These are phyloP conservation scores for Hemisphaericaspora nanyangensis DNA, from an alignment of 805 yeast species.

Conservation along the genomic window DNA sequence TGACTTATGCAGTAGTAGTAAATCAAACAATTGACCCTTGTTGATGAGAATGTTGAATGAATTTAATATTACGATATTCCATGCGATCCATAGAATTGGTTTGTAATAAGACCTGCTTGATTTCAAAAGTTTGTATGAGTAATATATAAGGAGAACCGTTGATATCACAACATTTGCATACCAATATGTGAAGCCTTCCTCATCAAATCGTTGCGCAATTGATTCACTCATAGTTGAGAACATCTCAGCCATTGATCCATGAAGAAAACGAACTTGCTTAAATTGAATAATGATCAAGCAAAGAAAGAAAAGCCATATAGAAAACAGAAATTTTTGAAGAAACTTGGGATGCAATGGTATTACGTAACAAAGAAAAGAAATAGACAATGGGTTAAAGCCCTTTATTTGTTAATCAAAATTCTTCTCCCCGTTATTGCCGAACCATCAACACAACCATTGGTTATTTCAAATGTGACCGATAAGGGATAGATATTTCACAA, in stretches of 20 bases:
- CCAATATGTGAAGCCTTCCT: not conserved
- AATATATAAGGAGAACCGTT: not conserved
- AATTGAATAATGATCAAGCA: too few relatives aligned
- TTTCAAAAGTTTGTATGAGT: not conserved
- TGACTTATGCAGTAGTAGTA: not conserved
- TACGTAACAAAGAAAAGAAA: too few relatives aligned
- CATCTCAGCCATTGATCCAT: conserved; percentile 3
- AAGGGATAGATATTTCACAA: too few relatives aligned
- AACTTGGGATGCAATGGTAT: too few relatives aligned
- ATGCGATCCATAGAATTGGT: not conserved
- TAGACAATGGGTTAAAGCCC: too few relatives aligned
- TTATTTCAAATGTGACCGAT: too few relatives aligned
- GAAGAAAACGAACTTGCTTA: too few relatives aligned
- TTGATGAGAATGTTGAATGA: not conserved
- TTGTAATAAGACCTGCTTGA: not conserved
- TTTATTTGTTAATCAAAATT: too few relatives aligned
- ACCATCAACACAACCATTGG: too few relatives aligned
- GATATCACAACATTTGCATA: not conserved
- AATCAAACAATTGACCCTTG: not conserved
- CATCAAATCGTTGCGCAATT: conserved; percentile 2
- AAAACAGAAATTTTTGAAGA: too few relatives aligned
- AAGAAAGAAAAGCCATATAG: too few relatives aligned
- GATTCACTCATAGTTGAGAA: not conserved
- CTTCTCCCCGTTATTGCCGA: too few relatives aligned
- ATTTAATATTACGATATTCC: not conserved